Evolutionary conservation across 345 rosid genomes (phyloP), one percentile per base, ranked within the genome.

Genomic region (Eucalyptus sideroxylon): DNA sequence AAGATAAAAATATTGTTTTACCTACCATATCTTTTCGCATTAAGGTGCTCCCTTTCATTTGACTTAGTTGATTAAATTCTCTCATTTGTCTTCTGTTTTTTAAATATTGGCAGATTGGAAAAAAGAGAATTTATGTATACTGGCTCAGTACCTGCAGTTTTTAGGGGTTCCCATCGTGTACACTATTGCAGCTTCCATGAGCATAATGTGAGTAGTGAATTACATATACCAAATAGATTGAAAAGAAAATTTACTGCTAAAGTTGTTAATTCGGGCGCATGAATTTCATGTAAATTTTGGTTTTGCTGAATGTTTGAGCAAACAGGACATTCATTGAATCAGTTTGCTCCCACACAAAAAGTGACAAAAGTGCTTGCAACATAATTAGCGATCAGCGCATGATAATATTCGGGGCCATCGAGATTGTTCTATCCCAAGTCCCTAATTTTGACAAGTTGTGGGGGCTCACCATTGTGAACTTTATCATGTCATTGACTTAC

Each of bases 401-500:
- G 96, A 92, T 97, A 44, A 94, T 88, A 5, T 97, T 96, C 53
- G 99, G 98, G 23, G 37, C 94, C 15, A 56, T 89, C 5, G 92
- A 97, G 87, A 92, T 96, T 27, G 5, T 97, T 31, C 88, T 94
- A 86, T 97, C 98, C 15, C 99, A 96, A 89, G 96, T 96, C 89
- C 98, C 96, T 24, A 96, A 94, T 69, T 96, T 97, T 89, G 96
- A 95, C 89, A 98, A 95, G 92, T 90, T 97, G 51, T 94, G 94
- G 96, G 96, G 98, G 98, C 95, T 97, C 89, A 95, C 99, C 69
- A 93, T 95, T 86, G 93, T 97, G 16, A 99, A 96, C 21, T 97
- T 99, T 13, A 94, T 95, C 87, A 96, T 97, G 99, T 97, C 99
- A 40, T 97, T 96, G 91, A 95, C 99, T 86, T 97, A 97, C 94